These are phyloP conservation scores for Exophiala sp. DNA, from an alignment of 2,329 filamentous ascomycete species.

Conservation along the genomic window DNA sequence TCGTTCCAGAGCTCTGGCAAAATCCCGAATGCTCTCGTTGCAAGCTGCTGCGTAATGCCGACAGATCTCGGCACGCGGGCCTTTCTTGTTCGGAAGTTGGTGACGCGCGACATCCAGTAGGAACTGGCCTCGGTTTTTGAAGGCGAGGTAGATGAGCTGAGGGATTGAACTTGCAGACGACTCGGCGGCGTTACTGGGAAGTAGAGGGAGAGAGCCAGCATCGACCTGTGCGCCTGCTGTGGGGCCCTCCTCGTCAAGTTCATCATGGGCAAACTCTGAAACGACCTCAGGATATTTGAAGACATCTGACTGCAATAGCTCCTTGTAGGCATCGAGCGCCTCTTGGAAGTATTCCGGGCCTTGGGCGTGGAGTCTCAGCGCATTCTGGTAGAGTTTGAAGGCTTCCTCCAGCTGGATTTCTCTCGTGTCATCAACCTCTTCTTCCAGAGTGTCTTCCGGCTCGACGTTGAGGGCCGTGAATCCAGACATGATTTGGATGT, in stretches of 20 bases:
- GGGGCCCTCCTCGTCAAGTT: slow-evolving; percentile 34
- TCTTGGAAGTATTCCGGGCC: slow-evolving; percentile 69
- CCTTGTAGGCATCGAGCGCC: slow-evolving; percentile 73
- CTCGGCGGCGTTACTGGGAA: slow-evolving; percentile 59
- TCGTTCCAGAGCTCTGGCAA: slow-evolving; percentile 58
- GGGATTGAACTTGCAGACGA: slow-evolving; percentile 72
- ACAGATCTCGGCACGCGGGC: slow-evolving; percentile 10
- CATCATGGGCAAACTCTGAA: slow-evolving; percentile 74
- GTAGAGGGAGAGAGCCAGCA: slow-evolving; percentile 31
- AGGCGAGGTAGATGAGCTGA: slow-evolving; percentile 84
- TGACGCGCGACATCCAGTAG: slow-evolving; percentile 67
- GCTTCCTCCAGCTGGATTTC: slow-evolving; percentile 97
- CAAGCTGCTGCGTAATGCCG: slow-evolving; percentile 33
- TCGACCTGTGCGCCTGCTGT: slow-evolving; percentile 21
- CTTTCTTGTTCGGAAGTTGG: slow-evolving; percentile 33
- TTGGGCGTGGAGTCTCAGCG: slow-evolving; percentile 84
- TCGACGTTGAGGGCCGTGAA: slow-evolving; percentile 63
- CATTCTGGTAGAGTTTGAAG: slow-evolving; percentile 85
- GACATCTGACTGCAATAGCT: slow-evolving; percentile 84
- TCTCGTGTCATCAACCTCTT: slow-evolving; percentile 90
- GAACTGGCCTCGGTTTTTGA: slow-evolving; percentile 95
- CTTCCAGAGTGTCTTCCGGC: slow-evolving; percentile 80
- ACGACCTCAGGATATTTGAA: slow-evolving; percentile 84
- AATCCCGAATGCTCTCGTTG: slow-evolving; percentile 45
- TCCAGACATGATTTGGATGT: slow-evolving; percentile 21